phyloP scores from a whole-genome alignment of 345 rosid species.

The Brassica napus region DNA sequence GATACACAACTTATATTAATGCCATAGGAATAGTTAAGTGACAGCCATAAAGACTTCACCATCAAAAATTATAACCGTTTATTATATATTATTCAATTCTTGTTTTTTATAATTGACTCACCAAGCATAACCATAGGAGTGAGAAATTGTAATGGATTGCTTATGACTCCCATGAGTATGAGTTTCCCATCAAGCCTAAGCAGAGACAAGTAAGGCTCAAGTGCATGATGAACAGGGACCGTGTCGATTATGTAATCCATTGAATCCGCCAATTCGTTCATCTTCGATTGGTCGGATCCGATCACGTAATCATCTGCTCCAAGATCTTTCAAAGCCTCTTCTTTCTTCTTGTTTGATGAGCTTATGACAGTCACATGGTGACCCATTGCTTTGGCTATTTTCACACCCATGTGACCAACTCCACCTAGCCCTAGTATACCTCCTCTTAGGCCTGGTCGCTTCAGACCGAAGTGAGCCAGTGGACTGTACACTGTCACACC shows the following conservation, averaged over 20 bases:
- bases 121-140: slow-evolving; percentile 83
- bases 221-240: slow-evolving; percentile 79
- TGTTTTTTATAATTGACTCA: slow-evolving; percentile 33
- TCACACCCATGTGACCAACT: slow-evolving; percentile 98
- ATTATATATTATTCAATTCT: neutral
- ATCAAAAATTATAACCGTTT: slow-evolving; percentile 1
- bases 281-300: slow-evolving; percentile 58
- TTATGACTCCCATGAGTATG: slow-evolving; percentile 80
- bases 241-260: slow-evolving; percentile 90
- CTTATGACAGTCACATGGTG: slow-evolving; percentile 93
- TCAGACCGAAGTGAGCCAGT: slow-evolving; percentile 73
- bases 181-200: slow-evolving; percentile 83
- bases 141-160: slow-evolving; percentile 70
- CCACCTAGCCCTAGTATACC: slow-evolving; percentile 93
- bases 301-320: slow-evolving; percentile 87
- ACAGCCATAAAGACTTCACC: too few relatives aligned
- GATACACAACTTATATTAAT: too few relatives aligned
- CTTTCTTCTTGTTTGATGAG: slow-evolving; percentile 84
- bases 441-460: slow-evolving; percentile 65
- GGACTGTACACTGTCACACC: slow-evolving; percentile 94
- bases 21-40: too few relatives aligned
- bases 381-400: slow-evolving; percentile 93
- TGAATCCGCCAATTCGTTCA: slow-evolving; percentile 69
- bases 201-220: slow-evolving; percentile 75
- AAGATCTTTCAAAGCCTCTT: slow-evolving; percentile 79